Base-by-base conservation (phyloP, 768 basidiomycete genomes). In the Phylloporus arenicola region DNA sequence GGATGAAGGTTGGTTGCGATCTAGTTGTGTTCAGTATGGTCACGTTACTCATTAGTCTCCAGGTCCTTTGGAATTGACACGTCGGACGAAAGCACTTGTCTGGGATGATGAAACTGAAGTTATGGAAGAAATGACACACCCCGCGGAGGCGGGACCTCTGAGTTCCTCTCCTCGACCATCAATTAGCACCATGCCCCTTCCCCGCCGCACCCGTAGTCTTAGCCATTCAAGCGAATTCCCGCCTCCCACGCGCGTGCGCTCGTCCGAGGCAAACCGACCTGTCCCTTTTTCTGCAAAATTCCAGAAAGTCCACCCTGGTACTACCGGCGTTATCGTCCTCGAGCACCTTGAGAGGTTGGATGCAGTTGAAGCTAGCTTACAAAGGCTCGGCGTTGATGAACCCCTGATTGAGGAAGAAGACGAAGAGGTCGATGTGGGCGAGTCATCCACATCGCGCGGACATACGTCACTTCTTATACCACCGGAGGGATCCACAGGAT, bases 21-120 rank as follows among this genome's bases (percentile, higher is more conserved):
- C 27, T 46, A 40, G 17, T 42, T 20, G n/a, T 16, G 30, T 6
- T 8, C 20, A 52, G 34, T 48, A 27, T 1, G 16, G 20, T 38
- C 55, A 35, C 1, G 17, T 44, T 37, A 14, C 56, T 48, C 29
- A 50, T 67, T 40, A 57, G 45, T 22, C 33, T 34, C 30, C 52
- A 90, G 90, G 91, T n/a, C 92, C 92, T 4, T 73, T 95, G 55
- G 92, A 95, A 60, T 72, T 95, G 25, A 93, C 92, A 3, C 78
- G 92, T n/a, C 74, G 91, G 47, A 79, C 78, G 49, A 91, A 82
- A 64, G 82, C 86, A 8, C 76, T 89, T 22, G 86, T 95, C 13
- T 90, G 86, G 84, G 86, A 90, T 54, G 92, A 94, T 47, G 86
- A 88, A 57, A 68, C 86, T n/a, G 86, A 89, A 63, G 67, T 89